These are phyloP conservation scores for Scheffersomyces lignicola DNA, from an alignment of 1,139 yeast species.

Conservation along the genomic window DNA sequence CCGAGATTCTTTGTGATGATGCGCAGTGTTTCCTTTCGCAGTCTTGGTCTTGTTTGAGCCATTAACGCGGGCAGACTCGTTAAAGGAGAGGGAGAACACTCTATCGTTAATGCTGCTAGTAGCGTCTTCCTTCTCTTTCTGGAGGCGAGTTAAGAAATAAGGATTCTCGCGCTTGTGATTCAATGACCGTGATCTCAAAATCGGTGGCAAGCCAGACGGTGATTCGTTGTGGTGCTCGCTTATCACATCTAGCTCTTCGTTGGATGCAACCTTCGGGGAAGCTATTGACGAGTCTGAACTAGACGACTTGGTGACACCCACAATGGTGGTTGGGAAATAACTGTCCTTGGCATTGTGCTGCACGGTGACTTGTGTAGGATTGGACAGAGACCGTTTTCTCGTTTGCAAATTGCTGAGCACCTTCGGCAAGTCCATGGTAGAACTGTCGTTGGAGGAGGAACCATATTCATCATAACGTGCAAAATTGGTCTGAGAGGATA, in stretches of 20 bases:
- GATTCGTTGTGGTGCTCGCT: constrained; percentile 20
- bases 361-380: constrained; percentile 18
- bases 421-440: neutral
- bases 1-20: constrained; percentile 15
- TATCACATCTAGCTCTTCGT: constrained; percentile 27
- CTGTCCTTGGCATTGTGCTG: constrained; percentile 25
- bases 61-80: constrained; percentile 11
- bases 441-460: constrained; percentile 1
- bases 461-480: constrained; percentile 1
- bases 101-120: constrained; percentile 16
- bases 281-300: constrained; percentile 19
- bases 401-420: constrained; percentile 7
- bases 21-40: constrained; percentile 7
- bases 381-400: constrained; percentile 23
- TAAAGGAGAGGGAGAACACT: constrained; percentile 26
- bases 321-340: constrained; percentile 27
- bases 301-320: constrained; percentile 17
- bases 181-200: constrained; percentile 31
- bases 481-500: constrained; percentile 1
- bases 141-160: constrained; percentile 9
- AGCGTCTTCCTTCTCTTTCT: constrained; percentile 14
- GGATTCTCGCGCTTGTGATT: constrained; percentile 25
- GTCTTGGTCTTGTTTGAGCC: constrained; percentile 8
- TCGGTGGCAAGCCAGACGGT: constrained; percentile 14
- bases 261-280: constrained; percentile 14